Conservation (phyloP, 2,329 filamentous ascomycete genomes). For the Botrytis fragariae region DNA sequence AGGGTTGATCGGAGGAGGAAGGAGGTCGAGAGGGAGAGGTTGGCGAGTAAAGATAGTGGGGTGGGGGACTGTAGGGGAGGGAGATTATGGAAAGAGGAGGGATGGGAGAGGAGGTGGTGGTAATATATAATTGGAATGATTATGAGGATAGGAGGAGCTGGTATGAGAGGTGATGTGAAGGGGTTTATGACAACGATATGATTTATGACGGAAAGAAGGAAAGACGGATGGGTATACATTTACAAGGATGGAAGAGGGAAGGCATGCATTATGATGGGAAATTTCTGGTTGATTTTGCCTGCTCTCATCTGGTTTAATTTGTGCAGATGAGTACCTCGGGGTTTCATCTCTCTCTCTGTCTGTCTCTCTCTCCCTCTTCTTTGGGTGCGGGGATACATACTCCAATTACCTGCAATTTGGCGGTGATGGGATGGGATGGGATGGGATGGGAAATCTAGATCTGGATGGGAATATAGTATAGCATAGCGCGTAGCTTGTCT, state of each 20-base stretch:
- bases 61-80: neutral
- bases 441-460: no score
- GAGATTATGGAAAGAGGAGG: neutral
- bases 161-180: neutral
- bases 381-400: no score
- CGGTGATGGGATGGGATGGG: no score
- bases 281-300: neutral
- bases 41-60: conserved; percentile 14
- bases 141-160: neutral
- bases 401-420: no score
- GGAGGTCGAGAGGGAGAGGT: conserved; percentile 21
- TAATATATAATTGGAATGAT: neutral
- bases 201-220: neutral
- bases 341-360: no score
- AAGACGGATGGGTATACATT: neutral
- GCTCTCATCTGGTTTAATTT: neutral
- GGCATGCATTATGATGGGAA: neutral
- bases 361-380: no score
- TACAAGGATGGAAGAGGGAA: neutral
- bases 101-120: neutral
- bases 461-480: no score
- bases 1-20: conserved; percentile 23
- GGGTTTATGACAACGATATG: neutral
- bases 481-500: no score
- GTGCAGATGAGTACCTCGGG: no score